phyloP scores from a whole-genome alignment of 2,329 filamentous ascomycete species.

The Claviceps quebecensis region DNA sequence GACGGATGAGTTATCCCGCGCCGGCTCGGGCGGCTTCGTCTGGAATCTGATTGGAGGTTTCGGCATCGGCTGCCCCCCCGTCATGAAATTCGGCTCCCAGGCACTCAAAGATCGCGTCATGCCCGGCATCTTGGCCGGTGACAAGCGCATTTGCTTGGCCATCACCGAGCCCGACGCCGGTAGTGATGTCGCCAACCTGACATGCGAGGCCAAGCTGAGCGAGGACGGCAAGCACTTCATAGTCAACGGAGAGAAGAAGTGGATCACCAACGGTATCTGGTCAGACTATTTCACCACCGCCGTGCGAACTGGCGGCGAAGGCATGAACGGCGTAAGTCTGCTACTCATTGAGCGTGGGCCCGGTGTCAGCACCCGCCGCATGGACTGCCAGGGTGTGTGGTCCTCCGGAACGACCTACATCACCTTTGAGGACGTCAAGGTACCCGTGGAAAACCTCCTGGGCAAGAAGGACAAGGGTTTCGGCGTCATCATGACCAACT shows the following conservation, averaged over 20 bases:
- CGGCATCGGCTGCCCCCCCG: conserved; percentile 81
- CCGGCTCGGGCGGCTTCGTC: conserved; percentile 81
- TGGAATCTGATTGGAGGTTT: conserved; percentile 98
- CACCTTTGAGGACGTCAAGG: conserved; percentile 97
- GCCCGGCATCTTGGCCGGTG: conserved; percentile 74
- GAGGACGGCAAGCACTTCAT: conserved; percentile 98
- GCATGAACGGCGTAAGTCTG: conserved; percentile 86
- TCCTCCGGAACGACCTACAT: conserved; percentile 91
- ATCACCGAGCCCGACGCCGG: conserved; percentile 96
- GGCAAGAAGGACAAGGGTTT: conserved; percentile 98
- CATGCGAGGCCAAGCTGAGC: conserved; percentile 85
- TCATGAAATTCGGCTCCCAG: conserved; percentile 86
- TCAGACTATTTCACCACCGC: conserved; percentile 95
- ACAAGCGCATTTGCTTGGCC: conserved; percentile 94
- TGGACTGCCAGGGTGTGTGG: conserved; percentile 99
- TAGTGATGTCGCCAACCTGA: conserved; percentile 87
- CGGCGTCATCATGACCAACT: conserved; percentile 99
- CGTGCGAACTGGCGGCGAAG: conserved; percentile 73
- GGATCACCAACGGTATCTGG: conserved; percentile 98
- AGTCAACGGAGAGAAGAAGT: conserved; percentile 99
- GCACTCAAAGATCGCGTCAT: conserved; percentile 73
- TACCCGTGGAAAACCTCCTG: conserved; percentile 95
- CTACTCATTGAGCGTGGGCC: conserved; percentile 84
- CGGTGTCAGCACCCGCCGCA: conserved; percentile 81
- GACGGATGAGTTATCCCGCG: conserved; percentile 84